Evolutionary conservation across 768 basidiomycete species (phyloP), one percentile per base, ranked within the genome.

Genomic region (Suillus clintonianus): DNA sequence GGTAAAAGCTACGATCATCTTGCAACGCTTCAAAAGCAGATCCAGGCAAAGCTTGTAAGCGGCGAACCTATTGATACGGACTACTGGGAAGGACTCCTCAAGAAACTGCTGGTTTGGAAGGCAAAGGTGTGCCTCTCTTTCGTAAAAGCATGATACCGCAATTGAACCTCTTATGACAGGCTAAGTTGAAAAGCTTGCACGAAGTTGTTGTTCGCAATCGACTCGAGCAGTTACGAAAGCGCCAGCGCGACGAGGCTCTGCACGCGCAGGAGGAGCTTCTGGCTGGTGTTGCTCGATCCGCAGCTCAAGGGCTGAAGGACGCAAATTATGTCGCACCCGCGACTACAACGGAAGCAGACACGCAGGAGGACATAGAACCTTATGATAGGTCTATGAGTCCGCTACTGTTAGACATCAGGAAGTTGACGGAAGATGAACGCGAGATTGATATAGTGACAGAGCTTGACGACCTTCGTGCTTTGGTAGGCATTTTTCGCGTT

Each of bases 191-290:
- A 74, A 86, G 83, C 69, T 82, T 99, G 59, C 97, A 99, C 71
- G 95, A 99, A 80, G 91, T 99, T 34, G 96, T 99, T 13, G 93
- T 99, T 59, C 89, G 93, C 62, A 99, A 99, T 74, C 87, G 97
- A 48, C 81, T 99, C 15, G 97, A 99, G 71, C 95, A 99, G 70
- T 86, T 99, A 58, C 92, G 97, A 61, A 95, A 95, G 75, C 86
- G 90, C 59, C 97, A 99, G 77, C 86, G 97, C 63, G 97, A 99
- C 70, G 97, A 99, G 75, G 97, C 97, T 4, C 75, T 96, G 55
- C 92, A 92, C 68, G 95, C 95, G 0, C 95, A 97, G 70, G 91
- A 95, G 74, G 97, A 99, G 72, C 80, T 92, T 50, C 82, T 92
- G 60, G 91, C 92, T 37, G 92, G 90, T 51, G 92, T 93, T 61